Evolutionary conservation across 2,329 filamentous ascomycete species (phyloP).

Genomic region (Apiospora arundinis): DNA sequence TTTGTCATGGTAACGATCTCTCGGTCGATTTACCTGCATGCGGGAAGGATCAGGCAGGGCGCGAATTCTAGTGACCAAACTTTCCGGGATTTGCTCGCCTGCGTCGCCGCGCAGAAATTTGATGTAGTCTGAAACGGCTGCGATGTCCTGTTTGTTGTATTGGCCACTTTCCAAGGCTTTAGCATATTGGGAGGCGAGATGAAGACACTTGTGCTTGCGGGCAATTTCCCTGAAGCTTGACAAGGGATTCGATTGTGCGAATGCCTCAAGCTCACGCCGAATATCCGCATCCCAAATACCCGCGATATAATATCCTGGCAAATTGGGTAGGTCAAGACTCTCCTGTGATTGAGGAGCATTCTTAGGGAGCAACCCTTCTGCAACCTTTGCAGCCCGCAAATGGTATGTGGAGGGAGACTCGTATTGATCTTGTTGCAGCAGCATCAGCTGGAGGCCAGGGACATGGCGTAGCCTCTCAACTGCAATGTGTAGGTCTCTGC

Average conservation of each 20-base stretch:
- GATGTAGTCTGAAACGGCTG: constrained; percentile 56
- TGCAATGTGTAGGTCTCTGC: constrained; percentile 57
- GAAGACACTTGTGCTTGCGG: constrained; percentile 59
- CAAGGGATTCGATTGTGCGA: constrained; percentile 34
- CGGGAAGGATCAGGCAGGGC: constrained; percentile 56
- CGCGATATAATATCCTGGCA: constrained; percentile 49
- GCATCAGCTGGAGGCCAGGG: constrained; percentile 58
- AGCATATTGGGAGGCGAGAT: constrained; percentile 63
- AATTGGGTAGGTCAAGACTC: constrained; percentile 34
- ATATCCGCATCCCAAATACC: constrained; percentile 58
- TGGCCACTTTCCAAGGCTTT: constrained; percentile 55
- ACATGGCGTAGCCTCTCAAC: constrained; percentile 58
- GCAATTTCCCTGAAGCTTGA: constrained; percentile 49
- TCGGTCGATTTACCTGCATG: constrained; percentile 56
- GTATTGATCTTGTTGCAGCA: constrained; percentile 58
- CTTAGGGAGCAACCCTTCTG: constrained; percentile 41
- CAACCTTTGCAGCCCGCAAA: constrained; percentile 49
- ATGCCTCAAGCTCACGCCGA: constrained; percentile 49
- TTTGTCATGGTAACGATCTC: constrained; percentile 60
- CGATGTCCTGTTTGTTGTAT: constrained; percentile 47
- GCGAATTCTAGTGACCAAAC: constrained; percentile 50
- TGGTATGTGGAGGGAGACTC: constrained; percentile 60
- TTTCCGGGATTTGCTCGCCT: constrained; percentile 46
- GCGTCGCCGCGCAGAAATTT: constrained; percentile 50
- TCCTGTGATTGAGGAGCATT: neutral